Base-by-base conservation (phyloP, 2,329 filamentous ascomycete species). In the Cladosporium sp. region DNA sequence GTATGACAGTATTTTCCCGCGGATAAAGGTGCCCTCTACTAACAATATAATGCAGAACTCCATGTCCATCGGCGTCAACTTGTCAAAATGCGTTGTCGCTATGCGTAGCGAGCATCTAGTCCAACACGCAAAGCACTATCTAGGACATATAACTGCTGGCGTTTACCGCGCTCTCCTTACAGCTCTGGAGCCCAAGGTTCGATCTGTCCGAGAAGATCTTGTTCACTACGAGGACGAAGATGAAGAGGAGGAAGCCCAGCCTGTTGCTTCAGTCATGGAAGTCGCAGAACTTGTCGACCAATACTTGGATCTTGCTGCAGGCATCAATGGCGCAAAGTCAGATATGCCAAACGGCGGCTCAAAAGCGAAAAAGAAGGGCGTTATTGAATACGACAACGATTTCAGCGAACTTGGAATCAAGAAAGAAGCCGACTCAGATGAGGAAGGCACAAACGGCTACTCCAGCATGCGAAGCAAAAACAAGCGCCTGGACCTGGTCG, bases 1-100 rank as follows among this genome's bases (percentile, higher is more conserved):
- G 72, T 74, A 73, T 63, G 66, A 62, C 66, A 63, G 62, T 61
- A 8, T 15, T 30, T 15, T 15, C 25, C 34, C 1, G 8, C 2
- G 22, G 5, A 37, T 7, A 2, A 30, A 22, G 17, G 12, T 49
- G 25, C 8, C 17, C 37, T 9, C 30, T 34, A 51, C 58, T 54
- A 34, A 59, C 17, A 20, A 28, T 8, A 8, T 19, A 7, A 22
- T 64, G 17, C 69, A 95, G 87, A 82, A 85, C 51, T 83, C 88
- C 59, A 79, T 92, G 63, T 81, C 92, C 37, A 79, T 97, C 51
- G 85, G 88, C 28, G 80, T 97, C 57, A 97, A 96, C 70, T 88
- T 90, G 68, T 88, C 92, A 58, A 95, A 93, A 72, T 90, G 91
- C 60, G 79, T 88, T 6, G 89, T 97, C 9, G 86, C 89, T 51